phyloP scores from a whole-genome alignment of 2,329 filamentous ascomycete species.

The Orbilia quercus region DNA sequence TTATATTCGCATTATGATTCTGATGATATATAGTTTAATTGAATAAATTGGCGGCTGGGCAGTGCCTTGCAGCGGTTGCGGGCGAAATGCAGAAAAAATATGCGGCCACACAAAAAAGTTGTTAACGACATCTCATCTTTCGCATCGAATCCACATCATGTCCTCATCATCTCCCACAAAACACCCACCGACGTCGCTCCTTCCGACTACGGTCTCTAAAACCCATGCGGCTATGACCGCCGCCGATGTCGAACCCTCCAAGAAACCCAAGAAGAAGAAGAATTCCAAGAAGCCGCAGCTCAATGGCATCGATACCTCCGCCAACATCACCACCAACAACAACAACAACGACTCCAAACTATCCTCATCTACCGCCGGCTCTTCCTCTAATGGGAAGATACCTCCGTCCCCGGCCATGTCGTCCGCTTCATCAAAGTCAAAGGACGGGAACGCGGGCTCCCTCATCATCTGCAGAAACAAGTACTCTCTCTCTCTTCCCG shows the following conservation, averaged over 20 bases:
- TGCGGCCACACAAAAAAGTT: neutral
- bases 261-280: conserved; percentile 42
- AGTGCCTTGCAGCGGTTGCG: conserved; percentile 24
- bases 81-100: conserved; percentile 10
- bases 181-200: conserved; percentile 33
- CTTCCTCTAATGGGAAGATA: conserved; percentile 49
- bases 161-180: conserved; percentile 24
- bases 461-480: conserved; percentile 55
- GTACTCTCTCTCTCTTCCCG: conserved; percentile 21
- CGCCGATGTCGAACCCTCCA: conserved; percentile 29
- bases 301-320: conserved; percentile 55
- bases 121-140: conserved; percentile 1
- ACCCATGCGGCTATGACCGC: conserved; percentile 28
- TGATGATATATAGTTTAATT: neutral
- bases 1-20: neutral
- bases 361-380: conserved; percentile 13
- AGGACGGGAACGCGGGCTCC: conserved; percentile 49
- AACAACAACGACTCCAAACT: conserved; percentile 5
- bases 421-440: conserved; percentile 50
- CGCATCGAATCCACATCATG: neutral
- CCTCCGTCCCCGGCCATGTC: conserved; percentile 53
- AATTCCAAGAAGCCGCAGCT: conserved; percentile 43
- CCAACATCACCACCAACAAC: conserved; percentile 12
- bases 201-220: conserved; percentile 1
- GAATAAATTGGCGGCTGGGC: neutral